Conservation (phyloP, 495 filamentous ascomycete species). For the Penicillium herquei region DNA sequence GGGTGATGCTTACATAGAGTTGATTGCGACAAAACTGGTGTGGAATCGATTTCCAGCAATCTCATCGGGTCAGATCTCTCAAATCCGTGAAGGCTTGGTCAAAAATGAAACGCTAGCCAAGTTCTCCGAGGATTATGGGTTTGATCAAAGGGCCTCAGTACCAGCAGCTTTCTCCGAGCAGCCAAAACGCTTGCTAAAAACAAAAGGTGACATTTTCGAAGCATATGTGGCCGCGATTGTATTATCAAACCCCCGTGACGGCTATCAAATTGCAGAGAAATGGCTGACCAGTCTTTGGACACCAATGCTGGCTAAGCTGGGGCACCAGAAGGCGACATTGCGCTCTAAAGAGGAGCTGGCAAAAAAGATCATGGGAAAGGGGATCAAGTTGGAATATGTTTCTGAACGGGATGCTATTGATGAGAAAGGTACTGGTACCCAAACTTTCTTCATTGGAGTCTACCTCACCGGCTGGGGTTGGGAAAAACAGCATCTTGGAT, state of each 20-base stretch:
- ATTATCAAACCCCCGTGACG: conserved; percentile 57
- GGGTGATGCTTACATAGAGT: conserved; percentile 72
- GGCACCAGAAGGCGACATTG: conserved; percentile 36
- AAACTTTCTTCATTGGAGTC: conserved; percentile 66
- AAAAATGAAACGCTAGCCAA: conserved; percentile 73
- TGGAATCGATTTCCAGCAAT: conserved; percentile 60
- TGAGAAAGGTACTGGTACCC: conserved; percentile 52
- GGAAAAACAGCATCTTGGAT: conserved; percentile 59
- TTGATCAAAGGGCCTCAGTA: conserved; percentile 58
- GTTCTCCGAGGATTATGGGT: conserved; percentile 64
- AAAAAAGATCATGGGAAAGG: conserved; percentile 54
- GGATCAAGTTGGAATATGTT: conserved; percentile 64
- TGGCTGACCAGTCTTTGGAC: conserved; percentile 76
- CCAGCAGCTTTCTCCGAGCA: conserved; percentile 40
- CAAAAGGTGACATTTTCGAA: conserved; percentile 82
- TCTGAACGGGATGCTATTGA: conserved; percentile 52
- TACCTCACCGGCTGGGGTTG: conserved; percentile 75
- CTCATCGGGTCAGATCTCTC: conserved; percentile 57
- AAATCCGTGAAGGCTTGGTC: conserved; percentile 66
- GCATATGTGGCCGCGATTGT: conserved; percentile 80
- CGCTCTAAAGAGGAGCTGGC: conserved; percentile 55
- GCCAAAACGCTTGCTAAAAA: conserved; percentile 60
- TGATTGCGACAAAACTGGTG: conserved; percentile 64
- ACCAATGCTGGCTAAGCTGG: conserved; percentile 34
- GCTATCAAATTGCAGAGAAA: conserved; percentile 54